Percentiles rank a stretch among this genome's conserved stretches.
These are phyloP conservation scores for Eucalyptus polybractea DNA, from an alignment of 345 rosid genomes.

Conservation along the genomic window DNA sequence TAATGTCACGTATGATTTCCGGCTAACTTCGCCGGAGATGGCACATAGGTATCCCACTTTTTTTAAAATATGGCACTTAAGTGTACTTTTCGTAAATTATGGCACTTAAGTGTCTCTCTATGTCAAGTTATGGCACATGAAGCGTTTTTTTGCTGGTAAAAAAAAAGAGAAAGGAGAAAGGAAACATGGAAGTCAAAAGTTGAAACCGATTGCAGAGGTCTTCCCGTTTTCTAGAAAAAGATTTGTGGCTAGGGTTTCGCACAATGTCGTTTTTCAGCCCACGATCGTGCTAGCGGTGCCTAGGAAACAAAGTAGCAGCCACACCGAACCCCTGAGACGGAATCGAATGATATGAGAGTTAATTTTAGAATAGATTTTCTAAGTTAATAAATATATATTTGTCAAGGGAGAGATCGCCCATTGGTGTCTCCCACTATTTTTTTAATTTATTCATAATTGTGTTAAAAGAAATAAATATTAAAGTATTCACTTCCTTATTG, in stretches of 20 bases:
- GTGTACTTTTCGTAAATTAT: too few species aligned
- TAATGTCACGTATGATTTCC: too few species aligned
- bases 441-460: too few species aligned
- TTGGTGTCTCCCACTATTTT: not conserved
- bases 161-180: not conserved
- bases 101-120: too few species aligned
- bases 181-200: not conserved
- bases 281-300: not conserved
- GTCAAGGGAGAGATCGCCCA: not conserved
- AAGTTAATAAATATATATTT: not conserved
- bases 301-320: not conserved
- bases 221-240: not conserved
- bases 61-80: too few species aligned
- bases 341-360: not conserved
- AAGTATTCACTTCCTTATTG: too few species aligned
- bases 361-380: not conserved
- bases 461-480: too few species aligned
- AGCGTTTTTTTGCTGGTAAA: not conserved
- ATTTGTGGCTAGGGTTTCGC: not conserved
- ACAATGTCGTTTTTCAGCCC: not conserved
- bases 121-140: too few species aligned
- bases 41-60: too few species aligned
- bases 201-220: not conserved
- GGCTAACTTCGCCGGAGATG: too few species aligned
- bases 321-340: not conserved